Evolutionary conservation across 1,139 yeast species (phyloP), one percentile per base, ranked within the genome.

Genomic region (Yamadazyma spencermartinsiae): DNA sequence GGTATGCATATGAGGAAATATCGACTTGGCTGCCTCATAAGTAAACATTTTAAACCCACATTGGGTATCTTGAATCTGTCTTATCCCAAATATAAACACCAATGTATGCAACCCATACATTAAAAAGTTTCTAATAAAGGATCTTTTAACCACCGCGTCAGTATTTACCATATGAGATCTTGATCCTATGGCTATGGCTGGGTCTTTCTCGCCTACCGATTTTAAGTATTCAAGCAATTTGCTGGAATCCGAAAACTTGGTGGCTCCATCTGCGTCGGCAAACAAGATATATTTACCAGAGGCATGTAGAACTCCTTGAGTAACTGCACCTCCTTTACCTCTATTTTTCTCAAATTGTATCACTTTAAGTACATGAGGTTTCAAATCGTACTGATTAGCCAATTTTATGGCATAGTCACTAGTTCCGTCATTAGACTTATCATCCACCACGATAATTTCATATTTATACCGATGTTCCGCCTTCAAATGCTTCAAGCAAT

Each of bases 251-350:
- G 77, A 59, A 56, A 94, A 92, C 53, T 73, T 74, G 17, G 96
- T 85, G 3, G 98, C 98, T 21, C 98, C 98, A 59, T 92, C 98
- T 0, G 98, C 98, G 63, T 92, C 98, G 4, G 96, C 98, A 69
- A 92, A 92, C 13, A 92, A 72, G 9, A 81, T 79, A 53, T 76
- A 82, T 45, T 72, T 60, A 9, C 98, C 98, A 35, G 88, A 70
- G 7, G 82, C 65, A 54, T 81, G 82, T 53, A 84, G 76, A 63
- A 92, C 69, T 3, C 98, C 98, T 59, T 92, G 98, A 13, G 95
- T 81, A 0, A 94, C 98, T 0, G 98, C 98, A 7, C 98, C 98
- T 15, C 98, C 98, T 63, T 92, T 92, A 20, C 98, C 98, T 51
- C 98, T 73, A 57, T 92, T 92, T 46, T 78, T 61, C 28, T 65